Evolutionary conservation across 140 eudicot species (phyloP).

Genomic region (Ambrosia hybrid): DNA sequence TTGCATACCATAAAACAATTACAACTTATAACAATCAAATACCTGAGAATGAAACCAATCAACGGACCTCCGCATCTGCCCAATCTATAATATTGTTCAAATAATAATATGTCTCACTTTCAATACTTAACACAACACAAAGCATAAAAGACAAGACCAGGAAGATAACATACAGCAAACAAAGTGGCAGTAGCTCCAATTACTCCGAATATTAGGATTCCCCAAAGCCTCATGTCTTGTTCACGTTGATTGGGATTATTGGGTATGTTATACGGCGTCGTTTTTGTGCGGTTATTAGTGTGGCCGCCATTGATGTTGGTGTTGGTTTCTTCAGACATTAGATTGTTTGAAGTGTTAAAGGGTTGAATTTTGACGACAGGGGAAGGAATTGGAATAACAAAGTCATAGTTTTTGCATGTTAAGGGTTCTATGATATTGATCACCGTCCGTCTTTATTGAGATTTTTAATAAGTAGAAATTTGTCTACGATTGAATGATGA

Average conservation of each 20-base stretch:
- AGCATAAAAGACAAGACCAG: too few species aligned
- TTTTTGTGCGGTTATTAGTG: slow-evolving; percentile 21
- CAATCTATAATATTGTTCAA: slow-evolving; percentile 48
- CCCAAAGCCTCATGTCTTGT: slow-evolving; percentile 54
- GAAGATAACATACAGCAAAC: slow-evolving; percentile 45
- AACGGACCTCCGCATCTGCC: slow-evolving; percentile 51
- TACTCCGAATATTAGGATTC: slow-evolving; percentile 57
- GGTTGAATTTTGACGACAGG: too few species aligned
- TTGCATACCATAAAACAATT: too few species aligned
- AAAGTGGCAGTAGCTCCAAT: slow-evolving; percentile 75
- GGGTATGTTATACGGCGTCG: slow-evolving; percentile 33
- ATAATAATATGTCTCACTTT: not conserved
- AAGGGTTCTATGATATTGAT: not conserved
- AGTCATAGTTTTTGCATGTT: slow-evolving; percentile 8
- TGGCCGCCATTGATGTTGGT: slow-evolving; percentile 25
- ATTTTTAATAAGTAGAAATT: too few species aligned
- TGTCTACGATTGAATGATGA: too few species aligned
- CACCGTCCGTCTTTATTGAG: not conserved
- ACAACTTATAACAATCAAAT: not conserved
- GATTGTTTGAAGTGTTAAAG: not conserved
- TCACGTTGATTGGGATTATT: slow-evolving; percentile 20
- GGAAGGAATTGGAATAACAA: not conserved
- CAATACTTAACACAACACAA: too few species aligned
- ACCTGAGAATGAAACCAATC: slow-evolving; percentile 78
- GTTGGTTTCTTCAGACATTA: slow-evolving; percentile 19